Base-by-base conservation (phyloP, 495 filamentous ascomycete genomes). In the Talaromyces proteolyticus region DNA sequence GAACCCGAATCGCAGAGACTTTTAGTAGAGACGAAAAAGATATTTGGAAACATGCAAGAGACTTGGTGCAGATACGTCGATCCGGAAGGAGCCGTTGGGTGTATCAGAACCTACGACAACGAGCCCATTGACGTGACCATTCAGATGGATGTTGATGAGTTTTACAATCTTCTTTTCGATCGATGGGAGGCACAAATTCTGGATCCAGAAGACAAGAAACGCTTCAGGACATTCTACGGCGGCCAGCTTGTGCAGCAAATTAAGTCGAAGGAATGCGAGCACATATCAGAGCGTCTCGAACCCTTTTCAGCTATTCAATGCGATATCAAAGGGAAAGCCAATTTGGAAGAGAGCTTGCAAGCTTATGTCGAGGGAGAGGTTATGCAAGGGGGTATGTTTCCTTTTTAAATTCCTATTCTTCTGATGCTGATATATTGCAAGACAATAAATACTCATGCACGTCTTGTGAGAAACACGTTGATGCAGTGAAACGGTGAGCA, bases 371-470 rank as follows among this genome's bases (percentile, higher is more conserved):
- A 92, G 59, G 93, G 93, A 1, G 94, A 99, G 60, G 82, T 93
- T 40, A 93, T 97, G 91, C 90, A 94, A 77, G 93, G 93, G 58
- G 85, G 84, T 86, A 49, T 46, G 80, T 45, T 10, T 21, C 8
- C 4, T 12, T 16, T 71, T 20, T 40, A 51, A n/a, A 22, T 3
- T 19, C 2, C 6, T 40, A 41, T 24, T 17, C 29, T 53, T 39
- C 41, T 16, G 19, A 43, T 42, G 51, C 48, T 68, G 56, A 65
- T 59, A 56, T 38, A 24, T 25, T 51, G 24, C 3, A 50, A 86
- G 87, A 96, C 53, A 97, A 99, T 67, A 96, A 96, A 65, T 99
- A 99, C 73, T 93, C 91, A 47, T 99, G 93, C 70, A 89, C 90
- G 3, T 86, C 81, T 4, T 99, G 93, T 64, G 86, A 86, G 38